Evolutionary conservation across 805 yeast genomes (phyloP), one percentile per base, ranked within the genome.

Genomic region (Teunomyces gatunensis): DNA sequence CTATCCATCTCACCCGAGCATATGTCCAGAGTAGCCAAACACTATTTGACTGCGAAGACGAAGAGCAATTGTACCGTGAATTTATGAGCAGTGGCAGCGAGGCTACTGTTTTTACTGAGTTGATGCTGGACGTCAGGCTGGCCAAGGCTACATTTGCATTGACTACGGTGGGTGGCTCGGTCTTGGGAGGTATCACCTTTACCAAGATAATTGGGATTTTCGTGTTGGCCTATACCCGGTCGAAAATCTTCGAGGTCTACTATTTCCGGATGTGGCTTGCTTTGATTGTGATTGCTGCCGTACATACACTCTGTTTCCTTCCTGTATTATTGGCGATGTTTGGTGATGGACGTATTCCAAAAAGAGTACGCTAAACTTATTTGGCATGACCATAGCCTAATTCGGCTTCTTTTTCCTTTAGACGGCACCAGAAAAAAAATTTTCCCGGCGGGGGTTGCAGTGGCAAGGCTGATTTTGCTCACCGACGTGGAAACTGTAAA

Each of bases 241-340:
- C 96, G 15, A 83, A 86, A 63, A 91, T 92, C 27, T 94, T 92
- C 65, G 95, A 89, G 55, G 80, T 92, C 1, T 92, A 89, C 65
- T 92, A 94, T 64, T 92, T 92, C 74, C 72, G 96, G 51, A 91
- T 92, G 97, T 92, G 98, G 98, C 68, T 87, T 10, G 74, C 90
- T 0, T 73, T 92, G 50, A 85, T 92, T 6, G 51, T 86, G 1
- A 71, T 87, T 47, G 96, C 96, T 1, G 81, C 91, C 0, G 54
- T 86, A 1, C 97, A 92, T 63, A 80, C 94, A 3, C 73, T 92
- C 45, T 75, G 87, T 33, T 79, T 92, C 47, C 70, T 92, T 45
- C 99, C 99, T 0, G 80, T 89, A 4, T 62, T 85, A 23, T 70
- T 92, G 34, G 32, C 28, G 6, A 18, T 42, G 13, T 29, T 42